Evolutionary conservation across 2,329 filamentous ascomycete species (phyloP).

Genomic region (Trichoderma sp.): DNA sequence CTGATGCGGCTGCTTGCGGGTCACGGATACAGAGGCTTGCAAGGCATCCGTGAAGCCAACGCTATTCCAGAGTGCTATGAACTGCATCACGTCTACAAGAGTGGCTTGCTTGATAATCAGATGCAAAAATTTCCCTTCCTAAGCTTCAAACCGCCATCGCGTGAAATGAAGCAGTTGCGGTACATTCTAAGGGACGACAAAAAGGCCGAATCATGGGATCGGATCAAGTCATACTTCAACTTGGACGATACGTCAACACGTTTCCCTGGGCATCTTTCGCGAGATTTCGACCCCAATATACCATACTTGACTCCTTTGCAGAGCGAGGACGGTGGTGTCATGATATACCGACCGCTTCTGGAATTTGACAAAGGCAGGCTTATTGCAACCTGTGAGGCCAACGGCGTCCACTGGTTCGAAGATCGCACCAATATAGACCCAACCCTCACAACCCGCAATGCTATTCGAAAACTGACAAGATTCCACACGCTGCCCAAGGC

Average conservation of each 20-base stretch:
- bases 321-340: slow-evolving; percentile 68
- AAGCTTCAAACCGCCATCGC: slow-evolving; percentile 41
- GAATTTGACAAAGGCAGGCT: slow-evolving; percentile 72
- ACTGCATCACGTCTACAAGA: slow-evolving; percentile 71
- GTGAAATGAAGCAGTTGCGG: slow-evolving; percentile 40
- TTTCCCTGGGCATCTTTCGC: slow-evolving; percentile 36
- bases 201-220: slow-evolving; percentile 32
- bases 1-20: slow-evolving; percentile 74
- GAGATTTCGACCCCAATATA: slow-evolving; percentile 32
- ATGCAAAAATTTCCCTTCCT: slow-evolving; percentile 42
- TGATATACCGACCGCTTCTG: slow-evolving; percentile 70
- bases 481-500: slow-evolving; percentile 68
- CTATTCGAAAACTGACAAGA: slow-evolving; percentile 69
- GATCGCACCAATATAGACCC: slow-evolving; percentile 81
- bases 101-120: slow-evolving; percentile 60
- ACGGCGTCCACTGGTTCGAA: slow-evolving; percentile 75
- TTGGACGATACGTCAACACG: slow-evolving; percentile 34
- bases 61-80: slow-evolving; percentile 85
- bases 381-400: slow-evolving; percentile 72
- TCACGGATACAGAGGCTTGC: slow-evolving; percentile 70
- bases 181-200: slow-evolving; percentile 38
- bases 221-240: slow-evolving; percentile 29
- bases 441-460: slow-evolving; percentile 79
- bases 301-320: slow-evolving; percentile 44
- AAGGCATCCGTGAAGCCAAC: slow-evolving; percentile 66